Conservation (phyloP, 345 rosid species). For the Balakata baccata region DNA sequence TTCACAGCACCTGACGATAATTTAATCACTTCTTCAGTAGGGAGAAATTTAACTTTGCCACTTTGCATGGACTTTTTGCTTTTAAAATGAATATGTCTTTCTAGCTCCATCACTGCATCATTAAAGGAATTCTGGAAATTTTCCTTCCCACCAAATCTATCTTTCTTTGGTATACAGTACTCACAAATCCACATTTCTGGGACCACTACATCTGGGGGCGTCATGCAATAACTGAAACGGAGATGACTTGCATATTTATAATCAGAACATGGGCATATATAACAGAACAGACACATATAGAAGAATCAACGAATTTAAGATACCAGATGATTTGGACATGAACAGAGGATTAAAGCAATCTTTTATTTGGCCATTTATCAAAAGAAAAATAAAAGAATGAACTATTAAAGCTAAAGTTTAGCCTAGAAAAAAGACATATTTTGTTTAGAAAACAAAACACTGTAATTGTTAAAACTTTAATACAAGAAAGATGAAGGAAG, state of each 20-base stretch:
- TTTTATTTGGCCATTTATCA: neutral
- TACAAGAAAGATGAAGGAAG: too few relatives aligned
- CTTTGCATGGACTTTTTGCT: slow-evolving; percentile 32
- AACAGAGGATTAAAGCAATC: neutral
- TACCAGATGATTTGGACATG: neutral
- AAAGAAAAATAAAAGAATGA: neutral
- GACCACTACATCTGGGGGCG: neutral
- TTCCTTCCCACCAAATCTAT: slow-evolving; percentile 17
- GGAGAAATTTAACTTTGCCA: slow-evolving; percentile 45
- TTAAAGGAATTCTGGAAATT: slow-evolving; percentile 2
- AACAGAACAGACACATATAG: neutral
- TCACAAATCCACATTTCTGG: slow-evolving; percentile 44
- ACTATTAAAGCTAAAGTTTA: neutral
- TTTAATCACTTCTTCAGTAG: slow-evolving; percentile 39
- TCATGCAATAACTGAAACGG: slow-evolving; percentile 50
- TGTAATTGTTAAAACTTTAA: neutral
- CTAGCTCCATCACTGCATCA: slow-evolving; percentile 5
- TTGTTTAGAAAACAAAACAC: neutral
- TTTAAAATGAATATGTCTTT: slow-evolving; percentile 18
- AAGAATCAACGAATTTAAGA: neutral
- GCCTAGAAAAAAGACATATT: neutral
- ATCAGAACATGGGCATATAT: slow-evolving; percentile 5
- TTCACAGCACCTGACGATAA: slow-evolving; percentile 29
- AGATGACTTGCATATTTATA: slow-evolving; percentile 11
- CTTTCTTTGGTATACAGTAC: slow-evolving; percentile 18